Evolutionary conservation across 495 filamentous ascomycete genomes (phyloP), one percentile per base, ranked within the genome.

Genomic region (Massariosphaeria phaeospora): DNA sequence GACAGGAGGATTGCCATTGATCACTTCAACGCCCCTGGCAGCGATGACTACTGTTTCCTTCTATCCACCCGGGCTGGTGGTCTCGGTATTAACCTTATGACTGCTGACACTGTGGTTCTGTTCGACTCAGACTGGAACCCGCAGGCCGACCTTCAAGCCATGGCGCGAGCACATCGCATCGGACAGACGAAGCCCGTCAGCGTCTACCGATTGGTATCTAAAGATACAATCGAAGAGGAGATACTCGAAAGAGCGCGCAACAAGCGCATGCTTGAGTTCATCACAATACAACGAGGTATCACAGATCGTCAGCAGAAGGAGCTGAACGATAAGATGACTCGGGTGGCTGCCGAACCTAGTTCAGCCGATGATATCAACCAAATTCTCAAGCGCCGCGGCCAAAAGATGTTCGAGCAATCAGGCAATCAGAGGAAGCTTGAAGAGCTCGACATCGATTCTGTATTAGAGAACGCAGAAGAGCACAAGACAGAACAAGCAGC

Each of bases 71-170:
- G 93, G 64, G 93, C 93, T 39, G 93, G 93, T 72, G 93, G 93
- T 66, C 79, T 99, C 15, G 93, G 93, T 41, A 97, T 99, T 73
- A 99, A 99, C 64, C 71, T 99, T 38, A 97, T 96, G 90, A 96
- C 93, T 41, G 93, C 93, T 1, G 93, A 99, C 66, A 97, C 94
- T 0, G 94, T 99, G 52, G 87, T 99, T 59, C 79, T 99, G 34
- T 97, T 97, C 62, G 93, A 99, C 67, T 97, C 94, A 0, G 93
- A 99, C 66, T 99, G 94, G 94, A 99, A 99, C 55, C 93, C 93
- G 12, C 93, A 99, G 67, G 93, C 93, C 0, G 93, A 99, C 76
- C 73, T 99, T 48, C 93, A 99, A 62, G 93, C 93, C 17, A 99
- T 99, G 93, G 91, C 93, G 38, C 83, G 93, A 61, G 94, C 94